Percentiles rank a stretch among this genome's conserved stretches.
Conservation (phyloP, 2,329 filamentous ascomycete species). For the Phyllachora maydis region DNA sequence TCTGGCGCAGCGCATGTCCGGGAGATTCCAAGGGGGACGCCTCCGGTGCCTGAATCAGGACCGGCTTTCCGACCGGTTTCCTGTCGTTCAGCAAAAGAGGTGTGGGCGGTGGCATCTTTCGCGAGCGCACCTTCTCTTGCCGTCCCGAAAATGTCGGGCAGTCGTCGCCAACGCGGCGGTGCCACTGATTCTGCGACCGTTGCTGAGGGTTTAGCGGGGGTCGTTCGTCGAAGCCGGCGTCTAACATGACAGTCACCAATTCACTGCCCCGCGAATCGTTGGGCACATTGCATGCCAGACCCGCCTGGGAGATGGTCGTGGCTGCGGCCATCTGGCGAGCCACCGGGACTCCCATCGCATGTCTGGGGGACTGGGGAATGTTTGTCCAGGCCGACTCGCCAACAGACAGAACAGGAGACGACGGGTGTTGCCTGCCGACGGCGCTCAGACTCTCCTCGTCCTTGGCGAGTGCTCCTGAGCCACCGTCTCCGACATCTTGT, state of each 20-base stretch:
- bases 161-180: constrained; percentile 35
- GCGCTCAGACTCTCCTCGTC: constrained; percentile 1
- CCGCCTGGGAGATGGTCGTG: no score
- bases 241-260: constrained; percentile 22
- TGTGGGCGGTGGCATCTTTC: constrained; percentile 33
- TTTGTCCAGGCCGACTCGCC: constrained; percentile 14
- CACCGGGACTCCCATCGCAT: no score
- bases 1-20: constrained; percentile 22
- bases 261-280: constrained; percentile 15
- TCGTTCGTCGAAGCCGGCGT: constrained; percentile 12
- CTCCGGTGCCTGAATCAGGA: constrained; percentile 23
- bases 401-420: constrained; percentile 26
- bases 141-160: constrained; percentile 37
- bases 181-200: constrained; percentile 19
- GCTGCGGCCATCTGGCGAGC: no score
- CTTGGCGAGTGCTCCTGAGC: no score
- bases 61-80: constrained; percentile 15
- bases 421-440: constrained; percentile 24
- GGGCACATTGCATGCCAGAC: no score
- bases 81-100: constrained; percentile 27
- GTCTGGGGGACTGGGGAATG: no score
- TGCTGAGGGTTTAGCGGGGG: no score
- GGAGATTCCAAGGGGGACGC: constrained; percentile 32
- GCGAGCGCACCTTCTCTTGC: constrained; percentile 18
- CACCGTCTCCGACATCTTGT: no score